phyloP scores from a whole-genome alignment of 208 protist genomes.

The Crithidia sp. region DNA sequence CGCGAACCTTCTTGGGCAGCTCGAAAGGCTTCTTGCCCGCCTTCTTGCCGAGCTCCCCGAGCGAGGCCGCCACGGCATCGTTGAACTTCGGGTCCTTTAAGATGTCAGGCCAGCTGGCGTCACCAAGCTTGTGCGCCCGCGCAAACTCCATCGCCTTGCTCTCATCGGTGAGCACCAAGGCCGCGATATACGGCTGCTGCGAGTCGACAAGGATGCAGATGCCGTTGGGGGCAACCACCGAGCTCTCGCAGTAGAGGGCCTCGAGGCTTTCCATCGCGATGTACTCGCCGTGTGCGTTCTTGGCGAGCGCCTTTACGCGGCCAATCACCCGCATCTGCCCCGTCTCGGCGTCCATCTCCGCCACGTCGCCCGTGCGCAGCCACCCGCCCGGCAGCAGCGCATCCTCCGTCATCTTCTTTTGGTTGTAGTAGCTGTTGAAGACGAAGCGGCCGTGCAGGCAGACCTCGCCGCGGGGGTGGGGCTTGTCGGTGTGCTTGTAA shows the following conservation, averaged over 20 bases:
- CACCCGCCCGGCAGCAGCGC: constrained; percentile 75
- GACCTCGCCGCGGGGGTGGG: constrained; percentile 87
- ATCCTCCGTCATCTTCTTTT: constrained; percentile 76
- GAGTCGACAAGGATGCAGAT: constrained; percentile 71
- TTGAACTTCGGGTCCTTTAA: constrained; percentile 42
- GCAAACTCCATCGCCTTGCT: constrained; percentile 59
- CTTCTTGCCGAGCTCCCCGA: constrained; percentile 45
- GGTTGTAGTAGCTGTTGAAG: constrained; percentile 91
- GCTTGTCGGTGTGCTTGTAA: constrained; percentile 85
- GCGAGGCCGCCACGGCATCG: constrained; percentile 30
- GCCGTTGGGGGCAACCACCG: constrained; percentile 59
- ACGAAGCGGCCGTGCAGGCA: constrained; percentile 73
- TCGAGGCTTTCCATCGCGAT: constrained; percentile 86
- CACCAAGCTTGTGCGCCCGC: constrained; percentile 33
- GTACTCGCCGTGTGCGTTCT: constrained; percentile 90
- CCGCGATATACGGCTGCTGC: constrained; percentile 62
- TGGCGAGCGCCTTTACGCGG: constrained; percentile 90
- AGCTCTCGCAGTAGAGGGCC: constrained; percentile 66
- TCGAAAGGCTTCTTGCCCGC: constrained; percentile 79
- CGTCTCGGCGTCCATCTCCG: constrained; percentile 47
- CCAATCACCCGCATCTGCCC: constrained; percentile 74
- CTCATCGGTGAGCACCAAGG: constrained; percentile 72
- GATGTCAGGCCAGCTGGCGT: constrained; percentile 40
- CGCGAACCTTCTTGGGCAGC: constrained; percentile 49
- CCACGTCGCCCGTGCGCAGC: constrained; percentile 92